Conservation (phyloP, 306 rosid species). For the Benincasa hispida region DNA sequence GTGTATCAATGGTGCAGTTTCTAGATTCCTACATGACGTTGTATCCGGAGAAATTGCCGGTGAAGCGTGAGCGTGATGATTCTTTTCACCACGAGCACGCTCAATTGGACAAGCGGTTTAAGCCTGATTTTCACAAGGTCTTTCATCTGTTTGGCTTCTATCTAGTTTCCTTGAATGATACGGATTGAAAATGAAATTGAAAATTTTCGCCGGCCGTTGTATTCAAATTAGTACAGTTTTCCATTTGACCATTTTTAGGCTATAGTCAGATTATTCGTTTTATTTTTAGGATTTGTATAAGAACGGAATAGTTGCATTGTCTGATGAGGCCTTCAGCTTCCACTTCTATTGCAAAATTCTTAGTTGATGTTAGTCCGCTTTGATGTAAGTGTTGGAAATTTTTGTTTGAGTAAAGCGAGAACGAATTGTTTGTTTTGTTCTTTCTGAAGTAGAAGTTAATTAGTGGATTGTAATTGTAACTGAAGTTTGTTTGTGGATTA, state of each 20-base stretch:
- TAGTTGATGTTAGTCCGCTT: not conserved
- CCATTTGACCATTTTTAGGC: not conserved
- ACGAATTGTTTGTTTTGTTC: not conserved
- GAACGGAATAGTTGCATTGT: not conserved
- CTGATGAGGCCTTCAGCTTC: not conserved
- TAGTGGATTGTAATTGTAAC: not conserved
- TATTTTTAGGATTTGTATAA: not conserved
- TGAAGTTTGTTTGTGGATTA: not conserved
- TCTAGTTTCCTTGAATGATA: not conserved
- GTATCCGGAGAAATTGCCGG: slow-evolving; percentile 24
- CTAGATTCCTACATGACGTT: slow-evolving; percentile 35
- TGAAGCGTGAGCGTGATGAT: slow-evolving; percentile 66
- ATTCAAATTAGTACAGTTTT: not conserved
- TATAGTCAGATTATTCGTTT: not conserved
- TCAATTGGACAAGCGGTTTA: slow-evolving; percentile 48
- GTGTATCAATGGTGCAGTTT: slow-evolving; percentile 32
- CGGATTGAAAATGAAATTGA: not conserved
- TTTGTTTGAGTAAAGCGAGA: no score
- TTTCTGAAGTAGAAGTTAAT: not conserved
- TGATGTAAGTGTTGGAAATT: no score
- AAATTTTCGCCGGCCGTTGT: not conserved
- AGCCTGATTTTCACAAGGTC: slow-evolving; percentile 39
- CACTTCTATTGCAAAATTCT: not conserved
- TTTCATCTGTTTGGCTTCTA: not conserved
- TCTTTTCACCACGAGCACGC: slow-evolving; percentile 39